Base-by-base conservation (phyloP, 768 basidiomycete genomes). In the Russula lepida region DNA sequence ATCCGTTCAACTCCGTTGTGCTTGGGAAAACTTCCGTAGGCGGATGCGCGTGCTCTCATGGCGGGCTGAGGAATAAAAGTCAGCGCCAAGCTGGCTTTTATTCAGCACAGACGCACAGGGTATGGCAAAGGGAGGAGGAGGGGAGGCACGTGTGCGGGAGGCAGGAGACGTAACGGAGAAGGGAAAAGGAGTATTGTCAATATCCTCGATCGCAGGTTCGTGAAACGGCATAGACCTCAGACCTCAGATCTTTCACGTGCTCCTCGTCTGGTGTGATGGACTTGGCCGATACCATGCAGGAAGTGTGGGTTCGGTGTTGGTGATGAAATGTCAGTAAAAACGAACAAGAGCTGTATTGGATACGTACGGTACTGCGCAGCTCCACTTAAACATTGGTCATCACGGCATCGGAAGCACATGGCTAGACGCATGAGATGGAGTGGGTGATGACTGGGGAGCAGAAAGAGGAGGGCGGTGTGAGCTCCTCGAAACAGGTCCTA, bases 1-100 rank as follows among this genome's bases (percentile, higher is more conserved):
- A 57, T n/a, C n/a, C n/a, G n/a, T n/a, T n/a, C n/a, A n/a, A n/a
- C n/a, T 88, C 79, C 4, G 85, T 86, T 7, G 87, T 83, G 80
- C 75, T 68, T 93, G 90, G 2, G 89, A 90, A 72, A 92, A 93
- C 71, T 84, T 87, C 90, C 90, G n/a, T n/a, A n/a, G n/a, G n/a
- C n/a, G 21, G 68, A 15, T 76, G 78, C 60, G 77, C 78, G 43
- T 74, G 78, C 61, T 77, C 76, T 72, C 13, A 74, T 70, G 15
- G 70, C 60, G 12, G 66, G 54, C 28, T 66, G 37, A 67, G 59
- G 64, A 73, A 78, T 68, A 67, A 68, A 65, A 71, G 76, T 25
- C 64, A 69, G 61, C 58, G 67, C 37, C 65, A 65, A 43, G 56
- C 23, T 37, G 72, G 69, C 32, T 58, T 56, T 5, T n/a, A n/a